Evolutionary conservation across 257 asterid genomes (phyloP), one percentile per base, ranked within the genome.

Genomic region (Petrea volubilis): DNA sequence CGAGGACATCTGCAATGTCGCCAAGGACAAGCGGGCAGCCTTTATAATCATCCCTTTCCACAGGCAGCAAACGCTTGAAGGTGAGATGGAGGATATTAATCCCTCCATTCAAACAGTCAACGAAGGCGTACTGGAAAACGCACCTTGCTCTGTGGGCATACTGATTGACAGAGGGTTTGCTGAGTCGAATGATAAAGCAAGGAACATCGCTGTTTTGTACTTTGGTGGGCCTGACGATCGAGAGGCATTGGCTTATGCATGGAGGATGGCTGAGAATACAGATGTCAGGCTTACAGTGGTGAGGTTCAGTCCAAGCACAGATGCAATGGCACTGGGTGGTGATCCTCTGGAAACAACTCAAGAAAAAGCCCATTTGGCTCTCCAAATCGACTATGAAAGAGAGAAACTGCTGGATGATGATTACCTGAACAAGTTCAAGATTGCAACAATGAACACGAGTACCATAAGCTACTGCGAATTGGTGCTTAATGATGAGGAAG

Each of bases 101-200:
- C 88, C 95, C 2, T 82, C 91, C 5, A 77, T 83, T 46, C 77
- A 84, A 20, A 73, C 80, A 18, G 90, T 94, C 34, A 94, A 94
- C 1, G 97, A 92, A 70, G 86, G 87, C 1, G 88, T 94, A 2
- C 80, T 92, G 12, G 89, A 77, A 5, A 76, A 69, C 15, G 96
- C 99, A 1, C 93, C 98, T 6, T 94, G 99, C 80, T 88, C 98
- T 0, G 97, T 94, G 3, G 99, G 98, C 29, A 83, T 94, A 52
- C 74, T 94, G 33, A 69, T 90, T 2, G 93, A 88, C 49, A 80
- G 92, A 33, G 96, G 96, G 12, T 64, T 53, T 18, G 64, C 79
- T 0, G 88, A 82, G 55, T 15, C 78, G 0, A 77, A 78, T 0
- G 81, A 82, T 46, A 78, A 68, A 1, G 85, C 91, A 3, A 69